Conservation (phyloP, 1,284 basidiomycete species). For the Irpex rosettiformis region DNA sequence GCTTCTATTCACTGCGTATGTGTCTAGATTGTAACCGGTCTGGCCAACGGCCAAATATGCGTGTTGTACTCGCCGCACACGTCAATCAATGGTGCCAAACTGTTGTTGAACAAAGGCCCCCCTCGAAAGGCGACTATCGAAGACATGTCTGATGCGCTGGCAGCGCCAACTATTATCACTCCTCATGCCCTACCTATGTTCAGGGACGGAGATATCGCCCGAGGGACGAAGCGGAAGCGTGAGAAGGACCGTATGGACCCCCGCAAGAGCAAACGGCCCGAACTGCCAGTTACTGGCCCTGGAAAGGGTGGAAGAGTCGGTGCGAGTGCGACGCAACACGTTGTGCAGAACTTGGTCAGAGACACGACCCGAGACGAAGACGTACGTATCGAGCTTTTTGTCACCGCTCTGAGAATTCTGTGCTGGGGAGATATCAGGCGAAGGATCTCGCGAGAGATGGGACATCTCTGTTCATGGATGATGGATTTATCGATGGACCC, state of each 20-base stretch:
- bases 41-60: constrained; percentile 85
- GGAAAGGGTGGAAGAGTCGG: constrained; percentile 94
- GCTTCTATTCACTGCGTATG: constrained; percentile 5
- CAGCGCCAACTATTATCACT: constrained; percentile 83
- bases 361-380: constrained; percentile 89
- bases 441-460: background rate
- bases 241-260: constrained; percentile 88
- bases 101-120: constrained; percentile 77
- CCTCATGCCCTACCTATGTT: constrained; percentile 91
- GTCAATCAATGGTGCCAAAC: constrained; percentile 89
- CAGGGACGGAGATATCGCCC: constrained; percentile 72
- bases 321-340: constrained; percentile 90
- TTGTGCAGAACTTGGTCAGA: constrained; percentile 90
- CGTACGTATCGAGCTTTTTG: constrained; percentile 55
- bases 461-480: background rate
- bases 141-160: constrained; percentile 80
- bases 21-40: constrained; percentile 74
- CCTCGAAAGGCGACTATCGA: constrained; percentile 72
- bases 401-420: constrained; percentile 2
- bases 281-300: constrained; percentile 88
- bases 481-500: background rate
- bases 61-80: constrained; percentile 88
- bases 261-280: constrained; percentile 86
- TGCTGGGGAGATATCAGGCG: constrained; percentile 4
- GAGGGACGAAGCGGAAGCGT: constrained; percentile 78